These are phyloP conservation scores for Ophiorrhiza pumila DNA, from an alignment of 257 asterid species.

Conservation along the genomic window DNA sequence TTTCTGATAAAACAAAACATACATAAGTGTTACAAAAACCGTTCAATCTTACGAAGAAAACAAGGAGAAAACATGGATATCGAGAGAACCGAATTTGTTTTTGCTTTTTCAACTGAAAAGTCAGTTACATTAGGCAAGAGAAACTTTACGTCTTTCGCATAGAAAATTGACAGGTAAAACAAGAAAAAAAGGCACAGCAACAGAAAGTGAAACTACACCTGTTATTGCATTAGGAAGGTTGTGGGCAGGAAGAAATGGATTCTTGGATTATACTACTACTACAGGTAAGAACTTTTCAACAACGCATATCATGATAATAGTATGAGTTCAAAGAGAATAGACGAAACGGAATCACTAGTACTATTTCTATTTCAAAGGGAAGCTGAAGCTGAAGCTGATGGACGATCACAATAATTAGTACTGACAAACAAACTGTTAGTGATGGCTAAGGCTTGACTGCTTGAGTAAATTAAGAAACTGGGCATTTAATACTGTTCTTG, in stretches of 20 bases:
- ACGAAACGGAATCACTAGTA: background rate
- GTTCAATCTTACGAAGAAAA: background rate
- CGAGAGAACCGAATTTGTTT: background rate
- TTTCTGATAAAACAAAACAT: slow-evolving; percentile 11
- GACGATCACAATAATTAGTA: too few relatives aligned
- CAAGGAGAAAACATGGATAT: background rate
- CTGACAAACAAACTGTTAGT: too few relatives aligned
- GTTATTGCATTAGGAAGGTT: background rate
- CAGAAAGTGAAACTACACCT: background rate
- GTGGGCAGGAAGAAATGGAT: background rate
- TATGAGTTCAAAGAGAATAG: too few relatives aligned
- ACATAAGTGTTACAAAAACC: background rate
- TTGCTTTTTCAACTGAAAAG: background rate
- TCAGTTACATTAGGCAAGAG: too few relatives aligned
- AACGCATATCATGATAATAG: too few relatives aligned
- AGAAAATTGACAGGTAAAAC: background rate
- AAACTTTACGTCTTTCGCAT: too few relatives aligned
- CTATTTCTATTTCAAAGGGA: too few relatives aligned
- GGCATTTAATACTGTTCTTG: too few relatives aligned
- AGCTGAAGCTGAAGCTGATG: too few relatives aligned
- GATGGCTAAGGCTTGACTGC: too few relatives aligned
- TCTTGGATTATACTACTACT: background rate
- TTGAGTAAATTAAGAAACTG: too few relatives aligned
- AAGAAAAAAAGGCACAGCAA: background rate
- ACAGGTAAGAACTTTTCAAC: background rate